Base-by-base conservation (phyloP, 73 alveolate species). In the Vitrella brassicaformis region DNA sequence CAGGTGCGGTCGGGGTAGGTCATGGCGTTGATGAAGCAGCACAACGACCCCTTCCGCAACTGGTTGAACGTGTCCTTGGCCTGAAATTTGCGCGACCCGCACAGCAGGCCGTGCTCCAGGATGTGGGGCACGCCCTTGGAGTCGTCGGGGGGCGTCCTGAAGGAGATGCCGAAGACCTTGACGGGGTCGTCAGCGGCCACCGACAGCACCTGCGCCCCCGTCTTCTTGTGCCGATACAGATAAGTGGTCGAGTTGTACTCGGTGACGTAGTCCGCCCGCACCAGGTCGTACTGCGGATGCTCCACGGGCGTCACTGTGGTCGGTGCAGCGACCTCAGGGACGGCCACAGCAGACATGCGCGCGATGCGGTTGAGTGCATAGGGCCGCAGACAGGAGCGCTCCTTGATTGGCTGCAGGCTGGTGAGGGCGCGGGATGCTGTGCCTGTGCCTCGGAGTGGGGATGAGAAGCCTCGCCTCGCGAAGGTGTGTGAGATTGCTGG, bases 1-100 rank as follows among this genome's bases (percentile, higher is more conserved):
- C 71, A 68, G n/a, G 84, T 78, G 19, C 84, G 78, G 30, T 78
- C 84, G 0, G 84, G 84, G 69, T 67, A 69, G 68, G 84, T 78
- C 73, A 78, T 67, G 29, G 82, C 82, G 56, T 78, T 78, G 29
- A 78, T 32, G 64, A 78, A 78, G 67, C 78, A 68, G 67, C 69
- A 75, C 65, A 78, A 73, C 19, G 77, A 67, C 27, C 77, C 68
- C 67, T 78, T 78, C 78, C 68, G 70, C 31, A 78, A 78, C 30
- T 78, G 78, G 22, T 32, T 78, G 39, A 78, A 78, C 0, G 84
- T 78, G 68, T 78, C 82, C 84, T 78, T 78, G 47, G 69, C 30
- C 0, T 78, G 84, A 25, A 67, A 78, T 68, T 69, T 68, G 31
- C 84, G 28, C 72, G 77, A 67, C 67, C 84, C 84, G 45, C 84